Evolutionary conservation across 1,284 basidiomycete species (phyloP).

Genomic region (Cryptococcus amylolentus): DNA sequence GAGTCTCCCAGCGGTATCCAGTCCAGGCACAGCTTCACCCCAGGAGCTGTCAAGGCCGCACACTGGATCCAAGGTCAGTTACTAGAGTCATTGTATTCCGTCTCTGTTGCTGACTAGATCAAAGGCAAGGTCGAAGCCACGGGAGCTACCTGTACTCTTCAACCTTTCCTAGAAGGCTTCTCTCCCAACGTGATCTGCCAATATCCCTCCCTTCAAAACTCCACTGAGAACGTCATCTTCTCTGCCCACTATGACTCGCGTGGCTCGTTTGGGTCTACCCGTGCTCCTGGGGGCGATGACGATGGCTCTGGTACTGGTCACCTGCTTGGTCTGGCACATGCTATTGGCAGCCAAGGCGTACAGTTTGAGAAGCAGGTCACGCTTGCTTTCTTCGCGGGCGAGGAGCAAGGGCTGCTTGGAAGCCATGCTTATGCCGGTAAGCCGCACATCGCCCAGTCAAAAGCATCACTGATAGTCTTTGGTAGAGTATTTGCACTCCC

Average conservation of each 20-base stretch:
- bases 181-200: constrained; percentile 76
- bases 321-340: constrained; percentile 69
- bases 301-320: constrained; percentile 63
- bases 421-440: constrained; percentile 49
- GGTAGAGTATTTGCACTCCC: constrained; percentile 38
- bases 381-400: constrained; percentile 51
- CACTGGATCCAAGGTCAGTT: constrained; percentile 65
- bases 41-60: constrained; percentile 65
- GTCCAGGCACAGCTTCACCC: constrained; percentile 71
- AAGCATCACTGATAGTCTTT: neutral
- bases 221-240: constrained; percentile 55
- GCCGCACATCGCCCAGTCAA: constrained; percentile 11
- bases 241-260: constrained; percentile 82
- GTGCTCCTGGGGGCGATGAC: constrained; percentile 72
- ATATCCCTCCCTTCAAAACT: constrained; percentile 50
- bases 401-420: constrained; percentile 54
- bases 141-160: constrained; percentile 67
- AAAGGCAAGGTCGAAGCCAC: constrained; percentile 59
- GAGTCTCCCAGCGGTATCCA: constrained; percentile 63
- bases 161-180: constrained; percentile 65
- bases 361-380: constrained; percentile 48
- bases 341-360: constrained; percentile 62
- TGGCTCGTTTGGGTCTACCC: constrained; percentile 71
- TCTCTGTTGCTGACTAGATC: neutral
- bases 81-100: neutral